Base-by-base conservation (phyloP, 345 rosid genomes). In the Fremontodendron californicum region DNA sequence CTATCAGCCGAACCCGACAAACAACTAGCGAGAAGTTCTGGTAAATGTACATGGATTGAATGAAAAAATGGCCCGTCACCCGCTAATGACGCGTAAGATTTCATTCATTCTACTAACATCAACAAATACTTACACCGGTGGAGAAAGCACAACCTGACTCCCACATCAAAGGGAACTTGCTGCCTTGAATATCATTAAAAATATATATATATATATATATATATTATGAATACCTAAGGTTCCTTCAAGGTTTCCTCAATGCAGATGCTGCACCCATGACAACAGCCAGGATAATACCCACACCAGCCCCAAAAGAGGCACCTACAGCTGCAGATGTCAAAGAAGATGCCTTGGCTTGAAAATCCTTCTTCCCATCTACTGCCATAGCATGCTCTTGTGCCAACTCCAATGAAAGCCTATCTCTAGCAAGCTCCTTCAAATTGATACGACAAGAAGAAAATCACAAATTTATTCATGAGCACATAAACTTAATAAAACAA, bases 191-290 rank as follows among this genome's bases (percentile, higher is more conserved):
- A 55, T 25, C 33, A 39, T 18, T 19, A 42, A n/a, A n/a, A n/a
- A n/a, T n/a, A n/a, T n/a, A n/a, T n/a, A n/a, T n/a, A n/a, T n/a
- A n/a, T n/a, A n/a, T n/a, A n/a, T n/a, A n/a, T n/a, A n/a, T n/a
- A n/a, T n/a, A n/a, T 23, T 51, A 64, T 78, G 62, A 78, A 63
- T 43, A 67, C 68, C 31, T 29, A 23, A 67, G 71, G 71, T 67
- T 21, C 31, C 51, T 57, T 87, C 88, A 92, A 37, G 96, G 98
- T 79, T 94, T 94, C 82, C 98, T 87, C 84, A 94, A 86, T 73
- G 97, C 92, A 29, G 98, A 94, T 65, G 94, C 96, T 0, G 97
- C 97, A 46, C 98, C 98, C 98, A 94, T 92, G 58, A 94, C 98
- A 58, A 94, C 86, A 46, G 98, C 99, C 86, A 95, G 78, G 62